Conservation (phyloP, 2,329 filamentous ascomycete species). For the Botrytis pseudocinerea region DNA sequence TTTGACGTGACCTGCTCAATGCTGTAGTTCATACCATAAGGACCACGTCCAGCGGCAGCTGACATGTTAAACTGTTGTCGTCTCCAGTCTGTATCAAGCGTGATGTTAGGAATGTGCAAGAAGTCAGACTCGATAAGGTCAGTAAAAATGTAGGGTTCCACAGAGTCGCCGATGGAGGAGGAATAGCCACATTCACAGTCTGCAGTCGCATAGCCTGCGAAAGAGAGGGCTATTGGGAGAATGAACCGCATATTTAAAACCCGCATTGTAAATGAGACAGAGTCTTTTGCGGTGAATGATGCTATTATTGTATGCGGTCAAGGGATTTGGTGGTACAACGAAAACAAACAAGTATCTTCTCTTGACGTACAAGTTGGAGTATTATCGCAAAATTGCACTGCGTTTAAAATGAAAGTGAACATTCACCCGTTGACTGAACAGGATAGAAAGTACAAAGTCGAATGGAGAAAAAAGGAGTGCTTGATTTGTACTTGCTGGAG, state of each 20-base stretch:
- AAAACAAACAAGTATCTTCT: constrained; percentile 9
- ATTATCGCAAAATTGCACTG: constrained; percentile 3
- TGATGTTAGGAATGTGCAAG: constrained; percentile 52
- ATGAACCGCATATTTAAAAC: background rate
- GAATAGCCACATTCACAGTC: constrained; percentile 74
- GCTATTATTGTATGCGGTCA: constrained; percentile 9
- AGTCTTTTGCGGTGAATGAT: background rate
- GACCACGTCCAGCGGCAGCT: constrained; percentile 57
- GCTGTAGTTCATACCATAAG: constrained; percentile 62
- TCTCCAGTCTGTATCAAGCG: constrained; percentile 60
- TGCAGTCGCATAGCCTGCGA: constrained; percentile 13
- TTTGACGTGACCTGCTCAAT: constrained; percentile 58
- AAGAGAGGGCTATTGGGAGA: background rate
- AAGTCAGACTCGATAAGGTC: constrained; percentile 74
- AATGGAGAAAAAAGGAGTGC: constrained; percentile 1
- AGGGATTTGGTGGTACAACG: constrained; percentile 15
- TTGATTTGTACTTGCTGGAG: background rate
- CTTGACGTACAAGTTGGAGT: constrained; percentile 2
- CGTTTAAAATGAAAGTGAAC: constrained; percentile 12
- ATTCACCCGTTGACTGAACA: constrained; percentile 11
- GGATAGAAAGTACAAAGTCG: background rate
- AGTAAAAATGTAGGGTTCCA: constrained; percentile 58
- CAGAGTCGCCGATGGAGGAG: constrained; percentile 46
- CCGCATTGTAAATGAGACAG: background rate
- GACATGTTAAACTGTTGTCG: constrained; percentile 68